Percentiles rank a stretch among this genome's conserved stretches.
phyloP scores from a whole-genome alignment of 2,329 filamentous ascomycete genomes.

The Verticillium albo-atrum region DNA sequence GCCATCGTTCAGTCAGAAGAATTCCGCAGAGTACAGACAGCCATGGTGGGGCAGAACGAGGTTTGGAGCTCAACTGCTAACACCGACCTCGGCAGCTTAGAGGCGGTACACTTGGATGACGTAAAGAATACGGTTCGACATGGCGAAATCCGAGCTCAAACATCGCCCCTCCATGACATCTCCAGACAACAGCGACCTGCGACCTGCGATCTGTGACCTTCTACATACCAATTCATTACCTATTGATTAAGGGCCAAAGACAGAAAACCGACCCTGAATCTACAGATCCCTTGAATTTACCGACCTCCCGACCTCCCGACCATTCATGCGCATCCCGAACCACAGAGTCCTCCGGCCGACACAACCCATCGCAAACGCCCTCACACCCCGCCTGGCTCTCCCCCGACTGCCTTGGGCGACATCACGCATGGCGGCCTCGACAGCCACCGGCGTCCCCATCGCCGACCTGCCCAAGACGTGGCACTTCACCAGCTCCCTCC shows the following conservation, averaged over 20 bases:
- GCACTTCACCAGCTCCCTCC: constrained; percentile 62
- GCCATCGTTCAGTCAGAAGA: no score
- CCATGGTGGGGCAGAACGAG: no score
- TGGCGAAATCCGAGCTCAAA: neutral
- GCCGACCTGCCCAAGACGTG: constrained; percentile 60
- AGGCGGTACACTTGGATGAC: neutral
- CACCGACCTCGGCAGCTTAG: no score
- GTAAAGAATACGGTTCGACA: neutral
- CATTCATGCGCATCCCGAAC: neutral
- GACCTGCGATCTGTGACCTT: no score
- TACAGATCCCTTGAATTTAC: no score
- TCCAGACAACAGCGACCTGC: neutral
- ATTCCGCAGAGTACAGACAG: no score
- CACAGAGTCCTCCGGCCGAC: neutral
- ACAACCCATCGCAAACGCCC: neutral
- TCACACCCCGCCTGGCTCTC: neutral
- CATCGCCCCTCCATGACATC: neutral
- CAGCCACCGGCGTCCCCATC: constrained; percentile 29
- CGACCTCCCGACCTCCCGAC: neutral
- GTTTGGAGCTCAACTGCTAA: no score
- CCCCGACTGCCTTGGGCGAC: neutral
- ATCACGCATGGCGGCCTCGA: neutral
- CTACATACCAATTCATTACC: no score
- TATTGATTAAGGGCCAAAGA: no score
- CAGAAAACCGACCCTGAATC: no score